These are phyloP conservation scores for Evernia prunastri DNA, from an alignment of 495 filamentous ascomycete genomes.

Conservation along the genomic window DNA sequence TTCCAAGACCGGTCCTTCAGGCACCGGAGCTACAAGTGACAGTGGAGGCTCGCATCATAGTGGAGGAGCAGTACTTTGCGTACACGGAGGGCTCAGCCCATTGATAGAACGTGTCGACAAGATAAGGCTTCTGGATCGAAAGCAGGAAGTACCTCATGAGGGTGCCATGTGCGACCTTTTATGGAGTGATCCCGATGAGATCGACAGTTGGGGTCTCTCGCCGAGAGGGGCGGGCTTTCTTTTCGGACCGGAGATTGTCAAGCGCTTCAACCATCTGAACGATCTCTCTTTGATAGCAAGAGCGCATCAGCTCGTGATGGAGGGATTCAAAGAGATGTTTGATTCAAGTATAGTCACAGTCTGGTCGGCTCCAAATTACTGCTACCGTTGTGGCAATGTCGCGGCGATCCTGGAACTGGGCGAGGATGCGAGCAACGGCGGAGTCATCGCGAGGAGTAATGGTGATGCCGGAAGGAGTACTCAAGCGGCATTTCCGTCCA, in stretches of 20 bases:
- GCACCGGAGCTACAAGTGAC: conserved; percentile 65
- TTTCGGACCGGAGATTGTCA: conserved; percentile 94
- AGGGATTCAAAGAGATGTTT: conserved; percentile 99
- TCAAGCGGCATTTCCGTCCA: conserved; percentile 16
- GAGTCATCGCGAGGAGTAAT: conserved; percentile 69
- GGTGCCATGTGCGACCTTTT: conserved; percentile 98
- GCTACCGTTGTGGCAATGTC: conserved; percentile 96
- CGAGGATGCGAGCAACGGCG: conserved; percentile 73
- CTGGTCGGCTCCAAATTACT: conserved; percentile 97
- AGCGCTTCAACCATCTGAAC: conserved; percentile 88
- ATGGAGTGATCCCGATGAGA: conserved; percentile 97
- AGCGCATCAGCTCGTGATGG: conserved; percentile 97
- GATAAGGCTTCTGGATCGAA: conserved; percentile 89
- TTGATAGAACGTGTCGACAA: conserved; percentile 93
- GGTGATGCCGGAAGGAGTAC: conserved; percentile 63
- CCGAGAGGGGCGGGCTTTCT: conserved; percentile 94
- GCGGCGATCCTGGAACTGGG: conserved; percentile 89
- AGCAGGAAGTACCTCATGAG: conserved; percentile 97
- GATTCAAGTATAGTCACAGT: conserved; percentile 91
- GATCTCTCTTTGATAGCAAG: conserved; percentile 86
- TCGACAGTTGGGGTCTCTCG: conserved; percentile 94
- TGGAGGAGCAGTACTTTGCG: conserved; percentile 84
- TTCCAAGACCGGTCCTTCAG: conserved; percentile 61
- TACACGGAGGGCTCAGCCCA: conserved; percentile 88
- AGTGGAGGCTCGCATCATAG: conserved; percentile 59